Evolutionary conservation across 129 eudicot species (phyloP).

Genomic region (carrot (Daucus carota)): DH1_v3.0 NC_030386.2:39564001-39564500

Average conservation of each 20-base stretch:
- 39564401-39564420: not conserved
- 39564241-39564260: not conserved
- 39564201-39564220: not conserved
- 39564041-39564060: not conserved
- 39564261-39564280: not conserved
- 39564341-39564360: not conserved
- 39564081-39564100: not conserved
- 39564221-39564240: not conserved
- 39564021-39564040: not conserved
- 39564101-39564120: not conserved
- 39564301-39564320: not conserved
- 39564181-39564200: too few relatives aligned
- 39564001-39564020: not conserved
- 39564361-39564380: too few relatives aligned
- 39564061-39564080: not conserved
- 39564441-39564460: not conserved
- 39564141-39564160: not conserved
- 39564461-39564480: not conserved
- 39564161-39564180: not conserved
- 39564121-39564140: not conserved
- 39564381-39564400: not conserved
- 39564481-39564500: not conserved
- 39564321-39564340: not conserved
- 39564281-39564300: not conserved
- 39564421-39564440: not conserved